These are phyloP conservation scores for Mycosphaerella sp. DNA, from an alignment of 2,329 filamentous ascomycete genomes.

Conservation along the genomic window DNA sequence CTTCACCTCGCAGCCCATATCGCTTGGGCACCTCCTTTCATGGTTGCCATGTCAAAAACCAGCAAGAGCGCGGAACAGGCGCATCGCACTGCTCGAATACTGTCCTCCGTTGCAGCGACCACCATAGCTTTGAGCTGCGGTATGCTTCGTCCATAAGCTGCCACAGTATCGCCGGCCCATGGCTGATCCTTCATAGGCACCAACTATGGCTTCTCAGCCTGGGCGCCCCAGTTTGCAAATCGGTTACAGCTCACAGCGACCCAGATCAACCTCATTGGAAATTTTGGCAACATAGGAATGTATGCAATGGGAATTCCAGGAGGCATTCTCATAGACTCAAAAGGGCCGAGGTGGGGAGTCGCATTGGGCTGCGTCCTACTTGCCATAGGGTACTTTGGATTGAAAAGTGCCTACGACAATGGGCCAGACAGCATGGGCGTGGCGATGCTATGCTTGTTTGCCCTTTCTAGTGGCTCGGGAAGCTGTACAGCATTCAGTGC, in stretches of 20 bases:
- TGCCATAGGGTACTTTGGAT: constrained; percentile 74
- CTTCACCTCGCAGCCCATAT: no score
- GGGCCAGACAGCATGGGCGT: constrained; percentile 55
- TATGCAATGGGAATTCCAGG: constrained; percentile 85
- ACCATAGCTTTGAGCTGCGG: constrained; percentile 82
- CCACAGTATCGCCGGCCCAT: constrained; percentile 41
- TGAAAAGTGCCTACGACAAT: constrained; percentile 69
- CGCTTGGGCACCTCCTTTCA: background rate
- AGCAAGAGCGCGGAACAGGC: constrained; percentile 37
- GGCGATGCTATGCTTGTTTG: constrained; percentile 66
- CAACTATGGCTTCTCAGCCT: constrained; percentile 96
- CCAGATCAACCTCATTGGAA: constrained; percentile 76
- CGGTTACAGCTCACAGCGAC: constrained; percentile 83
- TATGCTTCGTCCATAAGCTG: constrained; percentile 57
- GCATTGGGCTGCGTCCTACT: constrained; percentile 67
- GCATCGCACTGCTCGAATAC: constrained; percentile 59
- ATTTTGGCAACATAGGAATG: constrained; percentile 87
- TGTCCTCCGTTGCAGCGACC: constrained; percentile 81
- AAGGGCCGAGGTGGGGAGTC: constrained; percentile 72
- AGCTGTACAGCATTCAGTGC: constrained; percentile 88
- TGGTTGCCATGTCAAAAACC: background rate
- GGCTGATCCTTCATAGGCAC: constrained; percentile 59
- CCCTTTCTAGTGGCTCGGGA: constrained; percentile 78
- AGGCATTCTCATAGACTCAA: constrained; percentile 77
- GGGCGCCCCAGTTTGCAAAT: constrained; percentile 92